Evolutionary conservation across 2,329 filamentous ascomycete genomes (phyloP), one percentile per base, ranked within the genome.

Genomic region (Sporothrix pallida): DNA sequence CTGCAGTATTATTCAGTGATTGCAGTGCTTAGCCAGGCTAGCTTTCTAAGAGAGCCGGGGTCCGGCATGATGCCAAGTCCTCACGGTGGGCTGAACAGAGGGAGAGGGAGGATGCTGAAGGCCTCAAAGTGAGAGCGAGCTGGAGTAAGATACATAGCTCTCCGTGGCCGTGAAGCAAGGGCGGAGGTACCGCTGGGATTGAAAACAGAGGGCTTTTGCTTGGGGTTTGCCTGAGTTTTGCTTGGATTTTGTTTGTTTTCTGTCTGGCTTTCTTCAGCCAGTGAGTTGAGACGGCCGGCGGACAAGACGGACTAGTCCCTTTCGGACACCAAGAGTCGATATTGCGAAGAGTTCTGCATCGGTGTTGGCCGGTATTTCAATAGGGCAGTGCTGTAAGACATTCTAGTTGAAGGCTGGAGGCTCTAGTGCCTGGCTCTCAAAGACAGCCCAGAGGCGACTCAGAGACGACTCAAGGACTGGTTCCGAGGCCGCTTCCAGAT

Each of bases 331-430:
- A 37, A 50, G 65, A 37, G 65, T 52, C 46, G 46, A 37, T 67
- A 44, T 63, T 63, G 31, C 37, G 26, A 17, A 37, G 31, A 44
- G 58, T 42, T 42, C 31, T 20, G 58, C 17, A 63, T 44, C 58
- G 58, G 58, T 63, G 20, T 63, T 63, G 58, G 31, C 17, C 58
- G 58, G 31, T 20, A 42, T 15, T 37, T 26, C 26, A 20, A 44
- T 63, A 63, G 17, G 26, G 56, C 56, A 44, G 58, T 63, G 56
- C 56, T 63, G 58, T 63, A 62, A 62, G 58, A 63, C 58, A 63
- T 63, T 13, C 58, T 44, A 63, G 58, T 37, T 12, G 23, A 62
- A 63, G 20, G 17, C 31, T 37, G 31, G 31, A 37, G 31, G 31
- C 31, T 37, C 31, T 37, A 37, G 31, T 37, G 31, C 7, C 31